Conservation (phyloP, 257 asterid genomes). For the Gentiana straminea region DNA sequence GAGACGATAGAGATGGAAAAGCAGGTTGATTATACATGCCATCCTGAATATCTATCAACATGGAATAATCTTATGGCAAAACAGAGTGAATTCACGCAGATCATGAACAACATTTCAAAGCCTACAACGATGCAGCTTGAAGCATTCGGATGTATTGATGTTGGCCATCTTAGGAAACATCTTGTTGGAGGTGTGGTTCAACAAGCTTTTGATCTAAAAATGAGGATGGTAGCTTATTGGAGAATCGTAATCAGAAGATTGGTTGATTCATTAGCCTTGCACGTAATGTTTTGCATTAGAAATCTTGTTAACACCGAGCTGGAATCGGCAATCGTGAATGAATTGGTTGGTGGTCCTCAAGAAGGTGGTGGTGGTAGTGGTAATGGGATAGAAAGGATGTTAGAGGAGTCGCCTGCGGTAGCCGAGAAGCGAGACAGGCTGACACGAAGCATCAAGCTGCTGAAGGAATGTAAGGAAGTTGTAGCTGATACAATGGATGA, state of each 20-base stretch:
- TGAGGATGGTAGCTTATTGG: constrained; percentile 16
- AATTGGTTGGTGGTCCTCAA: constrained; percentile 1
- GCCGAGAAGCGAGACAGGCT: constrained; percentile 14
- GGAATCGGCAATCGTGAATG: constrained; percentile 18
- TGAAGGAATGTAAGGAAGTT: too few relatives aligned
- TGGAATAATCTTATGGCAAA: constrained; percentile 11
- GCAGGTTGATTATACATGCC: constrained; percentile 5
- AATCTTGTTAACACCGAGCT: constrained; percentile 19
- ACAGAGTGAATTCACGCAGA: constrained; percentile 1
- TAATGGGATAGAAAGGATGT: constrained; percentile 11
- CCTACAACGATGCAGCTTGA: not conserved
- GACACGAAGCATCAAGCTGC: constrained; percentile 11
- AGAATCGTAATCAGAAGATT: too few relatives aligned
- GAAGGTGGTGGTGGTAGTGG: not conserved
- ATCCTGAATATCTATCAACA: not conserved
- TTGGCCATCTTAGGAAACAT: constrained; percentile 1
- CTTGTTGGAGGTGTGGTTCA: not conserved
- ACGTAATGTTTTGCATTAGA: constrained; percentile 10
- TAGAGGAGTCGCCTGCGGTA: constrained; percentile 21
- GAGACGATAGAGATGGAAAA: constrained; percentile 15
- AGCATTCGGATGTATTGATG: too few relatives aligned
- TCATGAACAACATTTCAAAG: not conserved
- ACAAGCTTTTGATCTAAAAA: constrained; percentile 21
- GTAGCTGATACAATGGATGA: too few relatives aligned
- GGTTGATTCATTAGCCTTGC: too few relatives aligned